Evolutionary conservation across 257 asterid species (phyloP), one percentile per base, ranked within the genome.

Genomic region (Verbascum thapsus): DNA sequence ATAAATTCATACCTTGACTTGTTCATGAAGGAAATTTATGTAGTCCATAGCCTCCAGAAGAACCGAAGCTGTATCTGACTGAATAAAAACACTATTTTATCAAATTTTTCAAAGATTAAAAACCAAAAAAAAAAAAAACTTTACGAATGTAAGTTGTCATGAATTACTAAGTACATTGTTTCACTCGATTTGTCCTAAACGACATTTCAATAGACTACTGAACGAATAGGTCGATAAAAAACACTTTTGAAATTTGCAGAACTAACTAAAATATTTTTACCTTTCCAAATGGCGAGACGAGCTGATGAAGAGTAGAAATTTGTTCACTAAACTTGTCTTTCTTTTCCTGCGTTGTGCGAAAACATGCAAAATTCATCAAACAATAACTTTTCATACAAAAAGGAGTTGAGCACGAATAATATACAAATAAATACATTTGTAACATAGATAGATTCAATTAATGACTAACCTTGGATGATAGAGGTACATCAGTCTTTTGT

Each of bases 221-320:
- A 68, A 9, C 2, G 5, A 17, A 16, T 44, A 61, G 17, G 10
- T 12, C 40, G 9, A 39, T 3, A 39, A 39, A 10, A 11, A 42
- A 13, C 18, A 57, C 22, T 10, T 10, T 58, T 11, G 58, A 53
- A 38, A 34, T 5, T 8, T 0, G 23, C 8, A 1, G n/a, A 59
- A n/a, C n/a, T n/a, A n/a, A n/a, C n/a, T n/a, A n/a, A n/a, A n/a
- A n/a, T n/a, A n/a, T 13, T 5, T 20, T 30, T 53, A 85, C 92
- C 89, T 82, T 85, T 39, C 92, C 92, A 72, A 62, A 85, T 26
- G 92, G 92, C 9, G 92, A 85, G 61, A 85, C 88, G 32, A 85
- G 85, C 71, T 82, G 87, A 63, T 85, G 92, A 58, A 85, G 89
- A 53, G 83, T 89, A 0, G 78, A 72, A 34, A 82, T 76, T 26